Percentiles rank a stretch among this genome's conserved stretches.
These are phyloP conservation scores for Rhodotorula diobovata DNA, from an alignment of 768 basidiomycete genomes.

Conservation along the genomic window DNA sequence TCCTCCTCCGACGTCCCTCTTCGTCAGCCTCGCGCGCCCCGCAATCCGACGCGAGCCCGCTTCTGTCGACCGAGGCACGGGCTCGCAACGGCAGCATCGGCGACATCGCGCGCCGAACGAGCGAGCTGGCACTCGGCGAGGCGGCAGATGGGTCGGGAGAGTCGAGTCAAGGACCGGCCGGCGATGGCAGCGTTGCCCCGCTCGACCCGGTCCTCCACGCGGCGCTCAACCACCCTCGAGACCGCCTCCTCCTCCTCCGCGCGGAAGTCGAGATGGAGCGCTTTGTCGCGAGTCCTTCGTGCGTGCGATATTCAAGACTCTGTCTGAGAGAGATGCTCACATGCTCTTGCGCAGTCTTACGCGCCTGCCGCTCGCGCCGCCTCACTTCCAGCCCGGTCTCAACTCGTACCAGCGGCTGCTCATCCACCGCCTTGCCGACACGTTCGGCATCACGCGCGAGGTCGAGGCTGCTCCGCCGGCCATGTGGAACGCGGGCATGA, in stretches of 20 bases:
- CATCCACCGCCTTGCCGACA: slow-evolving; percentile 41
- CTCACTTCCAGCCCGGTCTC: slow-evolving; percentile 34
- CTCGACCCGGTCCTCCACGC: slow-evolving; percentile 21
- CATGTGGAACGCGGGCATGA: slow-evolving; percentile 13
- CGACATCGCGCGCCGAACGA: no score
- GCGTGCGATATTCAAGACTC: no score
- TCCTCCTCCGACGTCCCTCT: slow-evolving; percentile 7
- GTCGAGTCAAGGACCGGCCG: not conserved
- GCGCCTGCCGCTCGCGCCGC: slow-evolving; percentile 34
- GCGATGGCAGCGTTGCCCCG: not conserved
- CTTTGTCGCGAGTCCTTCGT: slow-evolving; percentile 25
- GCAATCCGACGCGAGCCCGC: not conserved
- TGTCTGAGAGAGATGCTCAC: not conserved
- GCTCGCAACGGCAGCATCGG: not conserved
- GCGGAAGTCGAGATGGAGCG: slow-evolving; percentile 38
- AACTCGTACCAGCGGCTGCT: slow-evolving; percentile 43
- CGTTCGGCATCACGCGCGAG: slow-evolving; percentile 41
- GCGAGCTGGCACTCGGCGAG: not conserved
- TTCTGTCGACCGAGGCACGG: not conserved
- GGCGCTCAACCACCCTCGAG: slow-evolving; percentile 23
- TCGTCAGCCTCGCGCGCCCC: not conserved
- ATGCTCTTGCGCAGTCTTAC: slow-evolving; percentile 2
- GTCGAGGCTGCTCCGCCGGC: slow-evolving; percentile 28
- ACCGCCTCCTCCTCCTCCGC: slow-evolving; percentile 29
- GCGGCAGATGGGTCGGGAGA: fast-evolving